Percentiles rank a stretch among this genome's conserved stretches.
Evolutionary conservation across 352 stramenopile species (phyloP).

Genomic region (Globisporangium orthogonon): DNA sequence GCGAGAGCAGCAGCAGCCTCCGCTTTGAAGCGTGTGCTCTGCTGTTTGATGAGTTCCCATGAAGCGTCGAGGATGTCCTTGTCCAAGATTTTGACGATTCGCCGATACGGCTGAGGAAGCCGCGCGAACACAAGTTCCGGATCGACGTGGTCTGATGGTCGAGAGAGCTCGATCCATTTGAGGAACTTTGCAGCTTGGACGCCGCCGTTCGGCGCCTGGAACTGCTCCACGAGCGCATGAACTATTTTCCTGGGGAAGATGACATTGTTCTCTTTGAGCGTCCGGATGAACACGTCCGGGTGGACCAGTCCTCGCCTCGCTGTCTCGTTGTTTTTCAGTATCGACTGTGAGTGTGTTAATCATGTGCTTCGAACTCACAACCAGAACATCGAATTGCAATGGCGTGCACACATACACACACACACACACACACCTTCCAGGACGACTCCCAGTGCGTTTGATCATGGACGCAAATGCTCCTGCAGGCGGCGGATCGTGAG

Average conservation of each 20-base stretch:
- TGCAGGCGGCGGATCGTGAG: slow-evolving; percentile 1
- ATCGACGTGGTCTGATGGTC: slow-evolving; percentile 48
- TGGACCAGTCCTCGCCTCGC: slow-evolving; percentile 27
- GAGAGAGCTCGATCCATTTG: slow-evolving; percentile 45
- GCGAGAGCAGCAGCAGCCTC: slow-evolving; percentile 15
- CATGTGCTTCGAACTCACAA: no score
- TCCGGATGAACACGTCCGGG: slow-evolving; percentile 36
- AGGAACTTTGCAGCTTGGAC: slow-evolving; percentile 37
- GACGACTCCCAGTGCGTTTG: slow-evolving; percentile 31
- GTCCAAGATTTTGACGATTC: slow-evolving; percentile 60
- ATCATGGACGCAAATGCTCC: slow-evolving; percentile 26
- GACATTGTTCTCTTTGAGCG: slow-evolving; percentile 43
- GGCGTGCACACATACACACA: no score
- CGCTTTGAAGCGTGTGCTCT: slow-evolving; percentile 34
- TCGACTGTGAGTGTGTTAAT: slow-evolving; percentile 13
- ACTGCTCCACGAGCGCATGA: slow-evolving; percentile 28
- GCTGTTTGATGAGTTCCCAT: slow-evolving; percentile 36
- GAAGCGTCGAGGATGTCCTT: slow-evolving; percentile 48
- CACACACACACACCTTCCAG: slow-evolving; percentile 20
- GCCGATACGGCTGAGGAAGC: slow-evolving; percentile 65
- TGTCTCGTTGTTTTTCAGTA: slow-evolving; percentile 23
- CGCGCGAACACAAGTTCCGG: slow-evolving; percentile 49
- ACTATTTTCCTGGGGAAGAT: slow-evolving; percentile 20
- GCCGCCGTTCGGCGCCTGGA: slow-evolving; percentile 33
- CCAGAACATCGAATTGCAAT: no score